These are phyloP conservation scores for Dictyostelium capitatum DNA, from an alignment of 78 protist genomes.

Conservation along the genomic window DNA sequence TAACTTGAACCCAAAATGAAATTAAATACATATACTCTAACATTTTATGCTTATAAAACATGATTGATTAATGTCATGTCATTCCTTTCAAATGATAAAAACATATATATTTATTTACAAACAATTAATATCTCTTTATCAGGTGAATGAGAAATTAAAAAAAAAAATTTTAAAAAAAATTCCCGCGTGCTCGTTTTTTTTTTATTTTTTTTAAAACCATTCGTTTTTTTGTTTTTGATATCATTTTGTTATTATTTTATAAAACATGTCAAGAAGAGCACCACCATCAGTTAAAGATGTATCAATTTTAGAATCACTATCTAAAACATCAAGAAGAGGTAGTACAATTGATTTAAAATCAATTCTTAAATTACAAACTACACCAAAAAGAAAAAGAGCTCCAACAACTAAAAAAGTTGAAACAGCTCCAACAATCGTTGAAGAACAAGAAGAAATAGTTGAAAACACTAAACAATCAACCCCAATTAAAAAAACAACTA, in stretches of 20 bases:
- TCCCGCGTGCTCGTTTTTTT: background rate
- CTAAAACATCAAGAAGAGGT: slow-evolving; percentile 18
- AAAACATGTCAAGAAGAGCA: background rate
- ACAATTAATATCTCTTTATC: no score
- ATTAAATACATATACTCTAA: no score
- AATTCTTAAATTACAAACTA: background rate
- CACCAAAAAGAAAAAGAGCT: slow-evolving; percentile 10
- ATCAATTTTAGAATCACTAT: background rate
- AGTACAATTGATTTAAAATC: slow-evolving; percentile 17
- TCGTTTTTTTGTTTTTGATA: background rate
- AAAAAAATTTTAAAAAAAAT: background rate
- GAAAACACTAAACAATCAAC: background rate
- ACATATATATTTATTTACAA: no score
- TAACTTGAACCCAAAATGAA: no score
- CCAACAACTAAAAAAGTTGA: background rate
- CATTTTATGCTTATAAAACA: no score
- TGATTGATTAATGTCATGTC: no score
- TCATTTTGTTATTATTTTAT: background rate
- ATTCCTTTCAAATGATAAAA: no score
- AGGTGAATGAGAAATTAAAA: no score
- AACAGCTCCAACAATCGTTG: background rate
- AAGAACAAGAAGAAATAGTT: background rate
- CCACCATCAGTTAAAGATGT: background rate
- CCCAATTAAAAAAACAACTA: background rate
- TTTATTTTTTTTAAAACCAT: no score